Evolutionary conservation across 1,284 basidiomycete species (phyloP), one percentile per base, ranked within the genome.

Genomic region (Cutaneotrichosporon cutaneum): DNA sequence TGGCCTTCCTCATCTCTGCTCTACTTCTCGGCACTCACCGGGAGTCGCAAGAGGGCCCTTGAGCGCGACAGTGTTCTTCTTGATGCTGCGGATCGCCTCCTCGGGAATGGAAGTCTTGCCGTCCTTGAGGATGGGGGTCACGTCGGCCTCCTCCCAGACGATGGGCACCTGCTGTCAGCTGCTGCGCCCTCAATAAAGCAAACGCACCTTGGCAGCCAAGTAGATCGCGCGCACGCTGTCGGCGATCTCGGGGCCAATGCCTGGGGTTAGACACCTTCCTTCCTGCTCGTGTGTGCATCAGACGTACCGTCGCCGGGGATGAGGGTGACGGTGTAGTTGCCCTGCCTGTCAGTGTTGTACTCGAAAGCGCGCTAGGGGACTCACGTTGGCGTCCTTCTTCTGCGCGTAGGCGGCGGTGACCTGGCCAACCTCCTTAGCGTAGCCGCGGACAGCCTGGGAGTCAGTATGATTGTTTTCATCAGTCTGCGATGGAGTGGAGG

Each of bases 101-200:
- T 96, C 92, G 53, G 96, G 96, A 75, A 99, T 99, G 68, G 92
- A 91, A 63, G 94, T 96, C 85, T 97, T 97, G 61, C 96, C 96
- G 69, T 89, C 88, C 80, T 92, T 92, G 71, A 97, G 83, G 66
- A 96, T 87, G 21, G 96, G 96, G 21, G 92, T 90, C 59, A 99
- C 96, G 75, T 90, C 91, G 77, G 97, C 94, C 82, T 99, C 95
- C 81, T 99, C 96, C 96, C 96, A 99, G 81, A 92, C 85, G 73
- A 97, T 94, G 57, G 94, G 94, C 30, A 94, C 93, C 90, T 94
- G 58, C 22, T 22, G 54, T 54, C 44, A 65, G 63, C 32, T n/a
- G 4, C 13, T 24, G 5, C 6, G 13, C 18, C 39, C 18, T 30
- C n/a, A n/a, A n/a, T n/a, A n/a, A 26, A 30, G 33, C 32, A 26